A percentile compares a stretch with the other conserved stretches of the same genome.
Evolutionary conservation across 208 protist genomes (phyloP).

Genomic region (Leishmania lainsoni): DNA sequence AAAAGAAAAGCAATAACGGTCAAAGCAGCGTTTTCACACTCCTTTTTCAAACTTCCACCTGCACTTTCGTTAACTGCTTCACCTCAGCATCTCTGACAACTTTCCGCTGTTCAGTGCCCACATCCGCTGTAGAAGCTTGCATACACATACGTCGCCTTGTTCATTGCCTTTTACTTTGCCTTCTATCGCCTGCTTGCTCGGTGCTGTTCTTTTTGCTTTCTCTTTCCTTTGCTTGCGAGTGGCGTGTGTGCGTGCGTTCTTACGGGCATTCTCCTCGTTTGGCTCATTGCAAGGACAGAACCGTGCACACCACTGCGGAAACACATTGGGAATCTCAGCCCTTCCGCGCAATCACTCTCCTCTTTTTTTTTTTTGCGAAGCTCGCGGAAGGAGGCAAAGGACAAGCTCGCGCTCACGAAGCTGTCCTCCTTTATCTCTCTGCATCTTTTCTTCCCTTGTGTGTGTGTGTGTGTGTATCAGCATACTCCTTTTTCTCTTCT

Average conservation of each 20-base stretch:
- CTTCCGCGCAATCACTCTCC: background rate
- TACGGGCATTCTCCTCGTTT: background rate
- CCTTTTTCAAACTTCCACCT: background rate
- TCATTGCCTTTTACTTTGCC: background rate
- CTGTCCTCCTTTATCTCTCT: background rate
- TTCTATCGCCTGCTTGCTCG: constrained; percentile 10
- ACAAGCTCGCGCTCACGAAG: background rate
- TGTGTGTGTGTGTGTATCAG: background rate
- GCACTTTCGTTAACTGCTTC: background rate
- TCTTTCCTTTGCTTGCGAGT: background rate
- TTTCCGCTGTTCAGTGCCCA: background rate
- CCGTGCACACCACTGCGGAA: background rate
- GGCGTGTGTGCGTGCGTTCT: background rate
- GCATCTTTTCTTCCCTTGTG: background rate
- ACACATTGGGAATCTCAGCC: background rate
- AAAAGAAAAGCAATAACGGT: background rate
- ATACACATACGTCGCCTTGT: background rate
- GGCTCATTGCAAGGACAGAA: background rate
- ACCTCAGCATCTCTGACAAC: background rate
- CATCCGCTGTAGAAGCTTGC: background rate
- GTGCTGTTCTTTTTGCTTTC: background rate
- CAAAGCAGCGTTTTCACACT: background rate
- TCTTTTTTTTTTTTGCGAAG: background rate
- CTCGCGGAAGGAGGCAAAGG: background rate
- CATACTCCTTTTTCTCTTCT: constrained; percentile 1